Base-by-base conservation (phyloP, 148 eudicot genomes). In the Simmondsia chinensis region DNA sequence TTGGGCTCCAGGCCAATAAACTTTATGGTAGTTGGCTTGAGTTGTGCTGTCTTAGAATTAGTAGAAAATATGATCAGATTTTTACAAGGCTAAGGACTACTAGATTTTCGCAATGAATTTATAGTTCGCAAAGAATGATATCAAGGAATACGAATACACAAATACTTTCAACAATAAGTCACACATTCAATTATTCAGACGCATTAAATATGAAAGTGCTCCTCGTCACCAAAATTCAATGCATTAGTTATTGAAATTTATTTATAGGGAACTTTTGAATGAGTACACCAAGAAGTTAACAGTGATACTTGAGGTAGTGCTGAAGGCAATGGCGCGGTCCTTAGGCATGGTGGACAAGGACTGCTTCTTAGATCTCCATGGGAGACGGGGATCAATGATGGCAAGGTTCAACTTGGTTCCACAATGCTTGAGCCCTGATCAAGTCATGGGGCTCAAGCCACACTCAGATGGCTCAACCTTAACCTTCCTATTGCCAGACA, bases 381-480 rank as follows among this genome's bases (percentile, higher is more conserved):
- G 68, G 2, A 57, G 63, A 26, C 41, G 63, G n/a, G 60, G 46
- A 21, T 46, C 33, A 32, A 48, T 60, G 25, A 63, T 34, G 15
- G 52, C 32, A 10, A 56, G 74, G 33, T 33, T 71, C 6, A 72
- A 71, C 43, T 57, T 52, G 48, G 68, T 71, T 44, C 77, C 74
- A 6, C 46, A 30, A 7, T 68, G 77, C 23, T 54, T 66, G 3
- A 52, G 50, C 23, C 61, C 72, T 1, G 53, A 64, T 5, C 58
- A 35, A 0, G 71, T 68, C 20, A 49, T 75, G 5, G 82, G 71
- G 1, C 49, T 66, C 8, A 66, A 65, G 33, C 46, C 81, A 9
- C 77, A 75, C 18, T 45, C 73, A 6, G 81, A 75, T 54, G 60
- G 34, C 18, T 75, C 77, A 19, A 42, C 68, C 25, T 18, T 67